Evolutionary conservation across 139 green algal species (phyloP).

Genomic region (Chlamydomonas sphaeroides): DNA sequence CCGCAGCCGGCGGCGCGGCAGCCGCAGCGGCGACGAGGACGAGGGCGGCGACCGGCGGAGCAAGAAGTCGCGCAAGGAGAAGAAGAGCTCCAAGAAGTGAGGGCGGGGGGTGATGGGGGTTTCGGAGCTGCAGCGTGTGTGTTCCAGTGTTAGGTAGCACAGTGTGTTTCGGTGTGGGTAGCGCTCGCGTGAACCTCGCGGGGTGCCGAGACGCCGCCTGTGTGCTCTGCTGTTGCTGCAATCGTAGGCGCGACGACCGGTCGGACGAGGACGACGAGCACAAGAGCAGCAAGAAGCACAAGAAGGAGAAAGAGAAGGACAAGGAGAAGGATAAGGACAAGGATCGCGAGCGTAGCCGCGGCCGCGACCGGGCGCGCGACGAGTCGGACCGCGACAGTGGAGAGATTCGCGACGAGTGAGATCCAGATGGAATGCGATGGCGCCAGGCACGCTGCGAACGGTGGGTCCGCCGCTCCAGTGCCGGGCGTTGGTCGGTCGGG

Average conservation of each 20-base stretch:
- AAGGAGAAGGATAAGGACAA: conserved; percentile 19
- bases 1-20: conserved; percentile 14
- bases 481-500: no score
- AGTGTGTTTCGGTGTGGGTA: no score
- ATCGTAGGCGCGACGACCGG: conserved; percentile 36
- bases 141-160: no score
- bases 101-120: background rate
- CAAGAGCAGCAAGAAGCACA: conserved; percentile 42
- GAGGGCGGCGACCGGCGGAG: conserved; percentile 27
- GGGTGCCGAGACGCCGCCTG: no score
- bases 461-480: no score
- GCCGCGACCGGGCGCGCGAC: background rate
- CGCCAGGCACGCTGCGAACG: no score
- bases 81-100: conserved; percentile 42
- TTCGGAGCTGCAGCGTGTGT: no score
- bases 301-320: conserved; percentile 50
- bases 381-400: conserved; percentile 26
- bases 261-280: conserved; percentile 30
- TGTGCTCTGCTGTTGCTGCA: no score
- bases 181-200: no score
- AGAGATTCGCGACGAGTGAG: conserved; percentile 5
- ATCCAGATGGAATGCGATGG: no score
- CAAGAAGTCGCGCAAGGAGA: conserved; percentile 50
- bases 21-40: conserved; percentile 44
- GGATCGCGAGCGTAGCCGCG: background rate